A percentile compares a stretch with the other conserved stretches of the same genome.
phyloP scores from a whole-genome alignment of 108 stramenopile species.

The Bacterosira constricta region DNA sequence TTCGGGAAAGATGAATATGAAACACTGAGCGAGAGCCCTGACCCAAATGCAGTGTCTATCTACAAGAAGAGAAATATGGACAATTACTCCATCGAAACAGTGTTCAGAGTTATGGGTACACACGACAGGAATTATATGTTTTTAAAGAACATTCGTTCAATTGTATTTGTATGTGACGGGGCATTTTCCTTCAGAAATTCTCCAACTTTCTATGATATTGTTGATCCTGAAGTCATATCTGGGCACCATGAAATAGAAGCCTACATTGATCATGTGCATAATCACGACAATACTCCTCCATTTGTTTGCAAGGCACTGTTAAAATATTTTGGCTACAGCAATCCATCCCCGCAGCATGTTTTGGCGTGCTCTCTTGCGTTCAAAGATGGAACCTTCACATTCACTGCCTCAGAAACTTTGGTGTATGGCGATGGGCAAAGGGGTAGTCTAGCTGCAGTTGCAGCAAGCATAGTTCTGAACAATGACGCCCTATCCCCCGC shows the following conservation, averaged over 20 bases:
- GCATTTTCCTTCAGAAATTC: slow-evolving; percentile 28
- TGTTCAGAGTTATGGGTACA: slow-evolving; percentile 22
- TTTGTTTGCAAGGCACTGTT: slow-evolving; percentile 47
- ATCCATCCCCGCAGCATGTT: slow-evolving; percentile 55
- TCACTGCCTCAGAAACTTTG: not conserved
- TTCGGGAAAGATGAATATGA: slow-evolving; percentile 1
- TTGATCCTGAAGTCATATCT: slow-evolving; percentile 15
- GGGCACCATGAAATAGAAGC: slow-evolving; percentile 57
- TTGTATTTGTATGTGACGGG: slow-evolving; percentile 18
- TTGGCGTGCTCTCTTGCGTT: slow-evolving; percentile 19
- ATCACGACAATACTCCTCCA: slow-evolving; percentile 55
- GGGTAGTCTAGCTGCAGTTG: slow-evolving; percentile 40
- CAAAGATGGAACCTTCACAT: slow-evolving; percentile 14
- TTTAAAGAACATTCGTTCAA: slow-evolving; percentile 36
- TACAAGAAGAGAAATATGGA: not conserved
- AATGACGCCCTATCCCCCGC: slow-evolving; percentile 30
- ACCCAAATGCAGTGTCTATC: slow-evolving; percentile 15
- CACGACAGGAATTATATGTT: slow-evolving; percentile 17
- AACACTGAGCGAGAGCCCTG: not conserved
- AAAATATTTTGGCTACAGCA: slow-evolving; percentile 50
- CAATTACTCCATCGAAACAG: slow-evolving; percentile 22
- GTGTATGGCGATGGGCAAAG: slow-evolving; percentile 35
- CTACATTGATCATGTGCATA: slow-evolving; percentile 43
- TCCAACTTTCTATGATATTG: slow-evolving; percentile 29
- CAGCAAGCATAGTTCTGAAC: slow-evolving; percentile 38